phyloP scores from a whole-genome alignment of 2,329 filamentous ascomycete genomes.

The Sphaerulina vaccinii region DNA sequence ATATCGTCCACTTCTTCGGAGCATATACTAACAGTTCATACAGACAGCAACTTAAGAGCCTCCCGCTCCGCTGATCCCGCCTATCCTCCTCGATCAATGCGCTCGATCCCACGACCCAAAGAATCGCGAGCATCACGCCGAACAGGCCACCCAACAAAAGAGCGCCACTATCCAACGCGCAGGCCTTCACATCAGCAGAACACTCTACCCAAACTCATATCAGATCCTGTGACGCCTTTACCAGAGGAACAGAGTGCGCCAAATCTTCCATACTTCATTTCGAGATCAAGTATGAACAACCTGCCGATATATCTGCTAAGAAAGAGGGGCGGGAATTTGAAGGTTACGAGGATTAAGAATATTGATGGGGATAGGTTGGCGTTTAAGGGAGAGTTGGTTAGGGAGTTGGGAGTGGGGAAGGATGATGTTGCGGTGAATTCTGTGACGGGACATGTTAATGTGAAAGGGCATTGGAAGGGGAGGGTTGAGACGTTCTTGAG shows the following conservation, averaged over 20 bases:
- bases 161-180: constrained; percentile 37
- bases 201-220: constrained; percentile 25
- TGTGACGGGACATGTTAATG: constrained; percentile 69
- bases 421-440: constrained; percentile 58
- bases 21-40: background rate
- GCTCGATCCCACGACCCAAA: constrained; percentile 39
- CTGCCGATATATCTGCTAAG: constrained; percentile 73
- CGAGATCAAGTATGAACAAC: constrained; percentile 67
- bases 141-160: constrained; percentile 35
- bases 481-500: constrained; percentile 38
- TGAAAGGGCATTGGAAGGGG: constrained; percentile 53
- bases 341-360: constrained; percentile 73
- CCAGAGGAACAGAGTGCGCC: constrained; percentile 39
- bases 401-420: constrained; percentile 49
- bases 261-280: constrained; percentile 66
- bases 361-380: constrained; percentile 69
- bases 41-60: constrained; percentile 37
- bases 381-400: constrained; percentile 63
- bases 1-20: background rate
- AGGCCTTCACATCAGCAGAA: constrained; percentile 29
- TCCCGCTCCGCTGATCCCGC: constrained; percentile 36
- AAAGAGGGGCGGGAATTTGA: constrained; percentile 74
- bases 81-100: constrained; percentile 35
- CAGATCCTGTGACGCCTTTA: constrained; percentile 28
- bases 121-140: constrained; percentile 38